Percentiles rank a stretch among this genome's conserved stretches.
Evolutionary conservation across 2,329 filamentous ascomycete genomes (phyloP).

Genomic region (Paecilomyces niveus): DNA sequence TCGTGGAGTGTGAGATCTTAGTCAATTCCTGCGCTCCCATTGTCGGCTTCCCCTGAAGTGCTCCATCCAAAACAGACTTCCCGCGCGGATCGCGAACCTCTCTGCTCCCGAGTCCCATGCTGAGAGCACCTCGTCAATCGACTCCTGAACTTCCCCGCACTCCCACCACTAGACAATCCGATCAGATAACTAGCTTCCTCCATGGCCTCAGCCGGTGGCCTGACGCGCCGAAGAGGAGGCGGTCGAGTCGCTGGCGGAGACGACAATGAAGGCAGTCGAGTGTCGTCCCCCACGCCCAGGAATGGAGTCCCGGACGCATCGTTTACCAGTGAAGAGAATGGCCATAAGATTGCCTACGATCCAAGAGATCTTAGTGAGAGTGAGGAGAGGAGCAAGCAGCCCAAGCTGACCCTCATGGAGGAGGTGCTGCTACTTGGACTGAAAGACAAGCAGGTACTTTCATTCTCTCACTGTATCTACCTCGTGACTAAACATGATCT

Average conservation of each 20-base stretch:
- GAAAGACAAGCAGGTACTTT: conserved; percentile 92
- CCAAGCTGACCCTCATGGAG: conserved; percentile 98
- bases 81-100: not conserved
- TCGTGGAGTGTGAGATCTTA: not conserved
- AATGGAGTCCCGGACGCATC: conserved; percentile 65
- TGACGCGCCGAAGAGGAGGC: conserved; percentile 62
- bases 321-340: conserved; percentile 81
- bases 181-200: conserved; percentile 16
- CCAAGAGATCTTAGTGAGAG: conserved; percentile 96
- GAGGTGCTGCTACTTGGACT: conserved; percentile 90
- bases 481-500: not conserved
- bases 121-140: not conserved
- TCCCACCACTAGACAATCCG: conserved; percentile 6
- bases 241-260: conserved; percentile 52
- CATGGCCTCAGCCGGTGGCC: conserved; percentile 64
- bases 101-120: not conserved
- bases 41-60: not conserved
- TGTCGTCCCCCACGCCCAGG: conserved; percentile 57
- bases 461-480: conserved; percentile 7
- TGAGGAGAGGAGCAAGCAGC: conserved; percentile 92
- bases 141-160: conserved; percentile 9
- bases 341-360: conserved; percentile 97
- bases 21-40: not conserved
- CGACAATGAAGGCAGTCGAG: conserved; percentile 57
- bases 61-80: not conserved